phyloP scores from a whole-genome alignment of 2,329 filamentous ascomycete species.

The Didymella exigua region DNA sequence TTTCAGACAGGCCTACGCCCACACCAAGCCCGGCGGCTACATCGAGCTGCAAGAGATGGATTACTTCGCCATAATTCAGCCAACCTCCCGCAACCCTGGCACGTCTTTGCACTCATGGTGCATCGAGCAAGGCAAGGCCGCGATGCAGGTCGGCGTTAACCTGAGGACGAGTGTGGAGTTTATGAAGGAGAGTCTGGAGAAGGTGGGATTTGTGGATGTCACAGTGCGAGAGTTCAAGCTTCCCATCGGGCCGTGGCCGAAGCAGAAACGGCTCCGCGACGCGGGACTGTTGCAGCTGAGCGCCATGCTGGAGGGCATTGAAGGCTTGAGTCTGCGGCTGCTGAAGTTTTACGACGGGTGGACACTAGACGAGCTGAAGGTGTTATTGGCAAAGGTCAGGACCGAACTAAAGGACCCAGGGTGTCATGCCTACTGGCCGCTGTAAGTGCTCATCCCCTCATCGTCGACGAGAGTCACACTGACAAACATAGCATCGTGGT shows the following conservation, averaged over 20 bases:
- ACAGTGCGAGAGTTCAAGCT: slow-evolving; percentile 27
- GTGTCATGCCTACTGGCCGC: slow-evolving; percentile 38
- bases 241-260: slow-evolving; percentile 31
- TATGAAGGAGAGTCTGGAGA: slow-evolving; percentile 19
- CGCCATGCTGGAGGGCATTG: slow-evolving; percentile 37
- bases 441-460: slow-evolving; percentile 26
- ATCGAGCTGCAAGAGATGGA: slow-evolving; percentile 40
- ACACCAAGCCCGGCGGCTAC: slow-evolving; percentile 37
- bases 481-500: slow-evolving; percentile 6
- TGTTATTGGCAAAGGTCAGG: slow-evolving; percentile 43
- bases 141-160: slow-evolving; percentile 27
- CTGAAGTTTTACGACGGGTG: slow-evolving; percentile 33
- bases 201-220: slow-evolving; percentile 30
- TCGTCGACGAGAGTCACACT: not conserved
- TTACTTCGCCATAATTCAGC: slow-evolving; percentile 35
- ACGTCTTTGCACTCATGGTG: slow-evolving; percentile 31
- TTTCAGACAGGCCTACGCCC: slow-evolving; percentile 56
- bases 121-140: slow-evolving; percentile 26
- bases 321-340: slow-evolving; percentile 32
- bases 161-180: slow-evolving; percentile 32
- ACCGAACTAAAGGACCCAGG: slow-evolving; percentile 36
- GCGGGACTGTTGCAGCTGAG: slow-evolving; percentile 36
- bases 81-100: slow-evolving; percentile 42
- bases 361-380: slow-evolving; percentile 35
- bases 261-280: slow-evolving; percentile 27